Conservation (phyloP, 192 early-diverging fungal species). For the Linnemannia exigua region DNA sequence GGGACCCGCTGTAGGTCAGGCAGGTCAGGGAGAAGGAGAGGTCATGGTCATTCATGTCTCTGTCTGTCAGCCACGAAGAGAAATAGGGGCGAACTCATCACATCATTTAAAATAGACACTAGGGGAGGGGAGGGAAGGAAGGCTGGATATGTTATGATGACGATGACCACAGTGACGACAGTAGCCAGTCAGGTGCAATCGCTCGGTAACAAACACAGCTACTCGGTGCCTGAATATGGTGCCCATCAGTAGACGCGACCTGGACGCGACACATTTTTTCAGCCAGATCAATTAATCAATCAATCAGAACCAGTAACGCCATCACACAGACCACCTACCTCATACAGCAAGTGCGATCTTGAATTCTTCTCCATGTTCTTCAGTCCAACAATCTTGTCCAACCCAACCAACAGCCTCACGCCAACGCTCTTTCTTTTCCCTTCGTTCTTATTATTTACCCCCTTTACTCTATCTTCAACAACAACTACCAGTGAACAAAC, state of each 20-base stretch:
- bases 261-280: not conserved
- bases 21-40: not conserved
- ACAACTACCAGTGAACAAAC: too few relatives aligned
- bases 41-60: conserved; percentile 9
- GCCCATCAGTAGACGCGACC: not conserved
- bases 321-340: not conserved
- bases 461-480: not conserved
- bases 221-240: not conserved
- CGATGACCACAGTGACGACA: not conserved
- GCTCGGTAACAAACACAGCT: not conserved
- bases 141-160: too few relatives aligned
- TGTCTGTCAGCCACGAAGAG: not conserved
- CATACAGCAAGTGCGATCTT: not conserved
- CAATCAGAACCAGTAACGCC: not conserved
- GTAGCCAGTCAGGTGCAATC: too few relatives aligned
- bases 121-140: not conserved
- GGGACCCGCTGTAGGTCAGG: not conserved
- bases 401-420: not conserved
- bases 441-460: not conserved
- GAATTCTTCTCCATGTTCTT: not conserved
- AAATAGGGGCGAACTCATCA: conserved; percentile 6
- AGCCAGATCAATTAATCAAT: not conserved
- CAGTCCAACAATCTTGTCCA: not conserved
- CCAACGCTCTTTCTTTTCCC: not conserved
- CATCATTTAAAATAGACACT: not conserved